Evolutionary conservation across 2,329 filamentous ascomycete species (phyloP).

Genomic region (Arthrobotrys iridis): DNA sequence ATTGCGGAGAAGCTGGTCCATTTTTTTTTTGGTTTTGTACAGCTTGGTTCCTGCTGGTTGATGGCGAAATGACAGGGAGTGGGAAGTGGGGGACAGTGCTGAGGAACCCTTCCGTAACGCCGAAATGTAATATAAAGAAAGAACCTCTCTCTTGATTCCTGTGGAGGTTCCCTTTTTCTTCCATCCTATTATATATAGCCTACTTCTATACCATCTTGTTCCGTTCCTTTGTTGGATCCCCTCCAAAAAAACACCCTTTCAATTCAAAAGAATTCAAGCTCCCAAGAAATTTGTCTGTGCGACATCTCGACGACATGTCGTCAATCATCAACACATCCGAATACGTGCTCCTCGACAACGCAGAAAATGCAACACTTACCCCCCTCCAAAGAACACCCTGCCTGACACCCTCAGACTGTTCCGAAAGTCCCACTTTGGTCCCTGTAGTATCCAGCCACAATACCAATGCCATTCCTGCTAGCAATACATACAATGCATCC

Average conservation of each 20-base stretch:
- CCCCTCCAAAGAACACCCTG: slow-evolving; percentile 9
- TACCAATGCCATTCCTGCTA: background rate
- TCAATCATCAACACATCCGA: slow-evolving; percentile 42
- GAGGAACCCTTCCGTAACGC: background rate
- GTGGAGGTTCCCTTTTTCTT: background rate
- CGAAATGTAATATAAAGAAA: background rate
- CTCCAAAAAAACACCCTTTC: background rate
- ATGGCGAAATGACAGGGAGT: background rate
- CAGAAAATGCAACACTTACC: slow-evolving; percentile 41
- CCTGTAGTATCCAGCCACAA: background rate
- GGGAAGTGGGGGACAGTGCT: background rate
- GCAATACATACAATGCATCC: background rate
- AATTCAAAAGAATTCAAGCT: no score
- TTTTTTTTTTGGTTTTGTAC: background rate
- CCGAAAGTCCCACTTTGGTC: background rate
- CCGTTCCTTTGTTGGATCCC: background rate
- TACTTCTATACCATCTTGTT: background rate
- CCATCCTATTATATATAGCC: background rate
- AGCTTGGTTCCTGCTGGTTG: no score
- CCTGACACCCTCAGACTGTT: slow-evolving; percentile 23
- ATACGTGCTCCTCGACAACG: slow-evolving; percentile 41
- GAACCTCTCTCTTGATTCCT: background rate
- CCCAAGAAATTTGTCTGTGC: no score
- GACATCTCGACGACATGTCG: slow-evolving; percentile 20
- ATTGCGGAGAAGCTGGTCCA: slow-evolving; percentile 37